A percentile compares a stretch with the other conserved stretches of the same genome.
phyloP scores from a whole-genome alignment of 208 protist genomes.

The Trypanosoma scelopori region DNA sequence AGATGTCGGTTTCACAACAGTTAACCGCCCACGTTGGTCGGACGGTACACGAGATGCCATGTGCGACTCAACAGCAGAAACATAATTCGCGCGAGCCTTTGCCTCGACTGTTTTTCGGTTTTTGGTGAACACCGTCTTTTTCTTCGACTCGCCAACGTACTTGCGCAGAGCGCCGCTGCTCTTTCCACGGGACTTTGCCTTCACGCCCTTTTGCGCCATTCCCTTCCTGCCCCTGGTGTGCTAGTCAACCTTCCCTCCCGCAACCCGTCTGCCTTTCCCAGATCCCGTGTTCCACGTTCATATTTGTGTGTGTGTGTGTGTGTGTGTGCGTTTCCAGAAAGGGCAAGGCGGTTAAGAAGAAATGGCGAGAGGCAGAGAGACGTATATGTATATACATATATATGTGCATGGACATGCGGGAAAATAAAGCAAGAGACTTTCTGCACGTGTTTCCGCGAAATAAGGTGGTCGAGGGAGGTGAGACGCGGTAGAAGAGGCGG shows the following conservation, averaged over 20 bases:
- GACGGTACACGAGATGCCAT: slow-evolving; percentile 88
- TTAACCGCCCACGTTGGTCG: slow-evolving; percentile 87
- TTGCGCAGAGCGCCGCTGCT: slow-evolving; percentile 83
- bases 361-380: background rate
- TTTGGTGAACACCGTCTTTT: slow-evolving; percentile 78
- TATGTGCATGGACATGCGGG: background rate
- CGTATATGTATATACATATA: background rate
- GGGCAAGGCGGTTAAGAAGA: background rate
- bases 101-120: slow-evolving; percentile 48
- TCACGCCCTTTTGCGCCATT: slow-evolving; percentile 82
- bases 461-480: background rate
- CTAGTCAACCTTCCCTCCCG: background rate
- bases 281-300: background rate
- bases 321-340: background rate
- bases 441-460: background rate
- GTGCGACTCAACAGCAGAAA: slow-evolving; percentile 71
- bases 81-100: slow-evolving; percentile 80
- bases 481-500: background rate
- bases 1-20: slow-evolving; percentile 57
- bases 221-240: background rate
- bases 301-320: background rate
- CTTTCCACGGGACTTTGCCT: slow-evolving; percentile 69
- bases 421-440: background rate
- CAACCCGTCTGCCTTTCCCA: background rate
- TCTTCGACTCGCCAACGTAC: slow-evolving; percentile 78